phyloP scores from a whole-genome alignment of 2,329 filamentous ascomycete genomes.

The Aspergillus neotritici region DNA sequence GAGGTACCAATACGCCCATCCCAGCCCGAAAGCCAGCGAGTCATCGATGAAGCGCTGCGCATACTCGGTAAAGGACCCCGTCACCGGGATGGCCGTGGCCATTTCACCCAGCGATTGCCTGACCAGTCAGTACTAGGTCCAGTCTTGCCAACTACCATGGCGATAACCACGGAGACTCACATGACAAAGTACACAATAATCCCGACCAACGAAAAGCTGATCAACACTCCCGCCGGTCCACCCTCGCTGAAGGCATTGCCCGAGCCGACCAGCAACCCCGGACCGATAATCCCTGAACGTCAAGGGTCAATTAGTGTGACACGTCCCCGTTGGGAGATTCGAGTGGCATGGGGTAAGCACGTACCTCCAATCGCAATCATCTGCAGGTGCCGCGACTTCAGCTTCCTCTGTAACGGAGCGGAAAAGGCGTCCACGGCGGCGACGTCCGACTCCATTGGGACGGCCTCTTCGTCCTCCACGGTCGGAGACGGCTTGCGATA shows the following conservation, averaged over 20 bases:
- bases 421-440: conserved; percentile 14
- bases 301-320: conserved; percentile 21
- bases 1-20: conserved; percentile 62
- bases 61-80: conserved; percentile 65
- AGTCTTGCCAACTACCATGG: too few relatives aligned
- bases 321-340: background rate
- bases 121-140: conserved; percentile 38
- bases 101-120: conserved; percentile 72
- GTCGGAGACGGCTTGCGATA: background rate
- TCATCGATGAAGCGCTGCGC: conserved; percentile 67
- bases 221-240: conserved; percentile 65
- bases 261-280: conserved; percentile 65
- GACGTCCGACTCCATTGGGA: conserved; percentile 1
- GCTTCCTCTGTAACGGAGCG: conserved; percentile 39
- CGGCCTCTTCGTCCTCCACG: background rate
- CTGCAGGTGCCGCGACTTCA: conserved; percentile 56
- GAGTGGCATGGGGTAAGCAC: background rate
- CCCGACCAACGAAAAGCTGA: conserved; percentile 67
- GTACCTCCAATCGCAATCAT: conserved; percentile 58
- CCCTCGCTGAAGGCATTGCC: conserved; percentile 63
- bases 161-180: conserved; percentile 14
- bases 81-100: conserved; percentile 66
- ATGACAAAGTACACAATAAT: conserved; percentile 55
- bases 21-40: conserved; percentile 62
- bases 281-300: conserved; percentile 54